Evolutionary conservation across 345 rosid species (phyloP).

Genomic region (Rhodamnia argentea): DNA sequence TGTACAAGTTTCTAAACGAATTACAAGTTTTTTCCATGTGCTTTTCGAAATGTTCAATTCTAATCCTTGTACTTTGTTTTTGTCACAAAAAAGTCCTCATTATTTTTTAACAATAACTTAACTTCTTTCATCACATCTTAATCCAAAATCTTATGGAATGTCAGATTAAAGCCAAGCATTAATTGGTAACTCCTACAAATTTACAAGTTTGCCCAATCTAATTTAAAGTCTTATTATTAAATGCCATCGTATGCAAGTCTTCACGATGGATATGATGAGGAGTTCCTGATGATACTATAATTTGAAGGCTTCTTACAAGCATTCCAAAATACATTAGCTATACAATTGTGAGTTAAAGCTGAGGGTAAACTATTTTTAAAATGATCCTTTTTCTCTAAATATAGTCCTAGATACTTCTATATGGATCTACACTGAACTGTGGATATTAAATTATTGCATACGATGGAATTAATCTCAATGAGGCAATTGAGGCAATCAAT

Average conservation of each 20-base stretch:
- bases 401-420: neutral
- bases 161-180: neutral
- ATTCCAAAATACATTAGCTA: neutral
- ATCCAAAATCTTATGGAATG: neutral
- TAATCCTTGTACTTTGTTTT: neutral
- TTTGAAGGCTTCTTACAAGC: neutral
- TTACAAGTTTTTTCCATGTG: neutral
- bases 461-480: neutral
- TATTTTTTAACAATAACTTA: neutral
- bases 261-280: neutral
- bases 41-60: neutral
- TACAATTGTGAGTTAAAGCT: neutral
- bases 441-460: neutral
- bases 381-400: neutral
- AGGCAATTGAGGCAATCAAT: neutral
- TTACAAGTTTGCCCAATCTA: neutral
- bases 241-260: neutral
- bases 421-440: neutral
- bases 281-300: neutral
- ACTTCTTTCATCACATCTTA: neutral
- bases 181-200: neutral
- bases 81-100: neutral
- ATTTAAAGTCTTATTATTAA: neutral
- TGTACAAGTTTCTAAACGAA: neutral
- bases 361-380: neutral